A percentile compares a stretch with the other conserved stretches of the same genome.
Conservation (phyloP, 768 basidiomycete species). For the Suillus lakei region DNA sequence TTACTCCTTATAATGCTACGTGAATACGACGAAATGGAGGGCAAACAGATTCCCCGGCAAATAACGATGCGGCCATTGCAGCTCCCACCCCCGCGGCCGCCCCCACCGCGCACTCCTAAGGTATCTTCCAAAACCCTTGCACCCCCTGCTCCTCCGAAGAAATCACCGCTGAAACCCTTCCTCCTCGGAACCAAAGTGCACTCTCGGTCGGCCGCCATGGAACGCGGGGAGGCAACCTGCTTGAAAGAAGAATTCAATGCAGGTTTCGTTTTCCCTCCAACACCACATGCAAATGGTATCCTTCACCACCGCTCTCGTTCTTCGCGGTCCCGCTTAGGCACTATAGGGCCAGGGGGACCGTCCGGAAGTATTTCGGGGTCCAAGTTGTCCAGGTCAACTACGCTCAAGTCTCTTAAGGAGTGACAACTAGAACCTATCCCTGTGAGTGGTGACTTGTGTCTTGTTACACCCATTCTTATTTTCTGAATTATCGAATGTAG, state of each 20-base stretch:
- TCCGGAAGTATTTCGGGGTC: slow-evolving; percentile 3
- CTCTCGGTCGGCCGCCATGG: slow-evolving; percentile 38
- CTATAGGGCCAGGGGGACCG: slow-evolving; percentile 1
- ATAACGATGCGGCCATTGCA: slow-evolving; percentile 18
- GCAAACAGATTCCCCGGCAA: not conserved
- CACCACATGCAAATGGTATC: not conserved
- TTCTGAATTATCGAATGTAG: not conserved
- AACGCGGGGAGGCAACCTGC: slow-evolving; percentile 43
- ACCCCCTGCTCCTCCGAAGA: not conserved
- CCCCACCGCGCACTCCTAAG: slow-evolving; percentile 6
- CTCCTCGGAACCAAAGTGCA: slow-evolving; percentile 34
- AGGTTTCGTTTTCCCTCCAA: slow-evolving; percentile 48
- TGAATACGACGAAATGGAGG: slow-evolving; percentile 32
- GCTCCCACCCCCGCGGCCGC: slow-evolving; percentile 7
- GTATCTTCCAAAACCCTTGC: slow-evolving; percentile 5
- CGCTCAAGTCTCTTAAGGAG: slow-evolving; percentile 12
- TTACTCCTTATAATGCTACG: slow-evolving; percentile 47
- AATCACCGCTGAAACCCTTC: slow-evolving; percentile 17
- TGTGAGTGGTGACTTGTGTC: not conserved
- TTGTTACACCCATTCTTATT: not conserved
- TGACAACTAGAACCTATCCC: not conserved
- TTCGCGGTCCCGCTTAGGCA: slow-evolving; percentile 1
- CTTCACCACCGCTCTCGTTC: slow-evolving; percentile 19
- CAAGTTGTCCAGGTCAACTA: slow-evolving; percentile 8
- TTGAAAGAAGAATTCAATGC: slow-evolving; percentile 43